Evolutionary conservation across 805 yeast genomes (phyloP).

Genomic region (Saccharomycopsis oosterbeekiorum): DNA sequence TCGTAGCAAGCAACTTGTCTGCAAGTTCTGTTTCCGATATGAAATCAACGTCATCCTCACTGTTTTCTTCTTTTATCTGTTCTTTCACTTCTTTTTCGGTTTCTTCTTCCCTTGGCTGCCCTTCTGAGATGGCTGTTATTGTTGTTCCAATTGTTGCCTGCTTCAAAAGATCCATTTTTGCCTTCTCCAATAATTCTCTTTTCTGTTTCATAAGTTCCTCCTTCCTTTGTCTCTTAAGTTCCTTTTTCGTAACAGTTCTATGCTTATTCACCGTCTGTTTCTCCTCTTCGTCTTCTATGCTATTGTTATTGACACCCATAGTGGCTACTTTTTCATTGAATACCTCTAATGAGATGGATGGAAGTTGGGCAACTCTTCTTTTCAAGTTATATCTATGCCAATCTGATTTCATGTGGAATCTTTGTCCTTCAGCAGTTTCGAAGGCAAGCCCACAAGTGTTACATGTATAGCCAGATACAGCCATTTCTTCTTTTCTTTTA

Average conservation of each 20-base stretch:
- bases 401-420: conserved; percentile 91
- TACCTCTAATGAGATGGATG: conserved; percentile 55
- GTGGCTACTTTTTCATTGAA: conserved; percentile 60
- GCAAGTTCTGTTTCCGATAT: conserved; percentile 29
- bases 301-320: conserved; percentile 20
- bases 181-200: conserved; percentile 31
- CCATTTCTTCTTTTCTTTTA: background rate
- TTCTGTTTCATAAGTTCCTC: conserved; percentile 34
- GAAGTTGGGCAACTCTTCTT: conserved; percentile 82
- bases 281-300: conserved; percentile 19
- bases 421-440: conserved; percentile 64
- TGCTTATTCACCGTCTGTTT: conserved; percentile 23
- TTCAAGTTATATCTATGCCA: conserved; percentile 97
- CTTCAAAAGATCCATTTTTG: conserved; percentile 30
- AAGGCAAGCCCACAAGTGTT: conserved; percentile 81
- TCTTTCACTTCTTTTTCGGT: conserved; percentile 10
- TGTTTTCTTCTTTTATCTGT: conserved; percentile 13
- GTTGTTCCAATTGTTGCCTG: conserved; percentile 2
- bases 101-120: conserved; percentile 6
- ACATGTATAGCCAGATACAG: conserved; percentile 43
- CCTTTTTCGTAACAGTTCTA: conserved; percentile 29
- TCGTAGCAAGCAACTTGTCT: conserved; percentile 30
- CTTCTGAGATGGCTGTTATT: conserved; percentile 7
- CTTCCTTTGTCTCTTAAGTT: conserved; percentile 32
- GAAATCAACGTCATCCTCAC: conserved; percentile 24